Percentiles rank a stretch among this genome's conserved stretches.
These are phyloP conservation scores for Liriodendron chinense DNA, from an alignment of 164 flowering plant species.

Conservation along the genomic window DNA sequence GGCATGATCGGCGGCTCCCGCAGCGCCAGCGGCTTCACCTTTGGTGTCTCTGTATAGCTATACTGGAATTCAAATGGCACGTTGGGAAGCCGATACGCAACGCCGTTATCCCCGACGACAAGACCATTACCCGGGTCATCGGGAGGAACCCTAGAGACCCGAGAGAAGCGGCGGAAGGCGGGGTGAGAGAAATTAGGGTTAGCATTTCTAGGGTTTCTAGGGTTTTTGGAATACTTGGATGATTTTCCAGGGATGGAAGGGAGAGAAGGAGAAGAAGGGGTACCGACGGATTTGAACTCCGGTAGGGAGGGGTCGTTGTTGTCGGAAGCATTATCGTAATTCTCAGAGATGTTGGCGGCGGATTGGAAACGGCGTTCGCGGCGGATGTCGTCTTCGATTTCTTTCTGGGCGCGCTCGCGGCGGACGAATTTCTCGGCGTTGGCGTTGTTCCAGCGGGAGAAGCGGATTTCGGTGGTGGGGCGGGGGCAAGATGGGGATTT, in stretches of 20 bases:
- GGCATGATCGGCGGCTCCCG: slow-evolving; percentile 16
- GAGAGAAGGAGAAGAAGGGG: slow-evolving; percentile 69
- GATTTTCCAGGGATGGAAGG: slow-evolving; percentile 70
- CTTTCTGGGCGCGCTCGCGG: slow-evolving; percentile 46
- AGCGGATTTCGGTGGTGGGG: slow-evolving; percentile 51
- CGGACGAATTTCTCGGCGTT: slow-evolving; percentile 57
- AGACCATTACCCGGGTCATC: not conserved
- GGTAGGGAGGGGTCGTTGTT: slow-evolving; percentile 13
- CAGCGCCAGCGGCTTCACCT: slow-evolving; percentile 18
- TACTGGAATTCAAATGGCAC: slow-evolving; percentile 24
- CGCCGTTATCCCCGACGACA: slow-evolving; percentile 3
- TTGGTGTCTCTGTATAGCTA: slow-evolving; percentile 22
- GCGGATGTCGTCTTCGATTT: slow-evolving; percentile 78
- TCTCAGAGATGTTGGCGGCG: slow-evolving; percentile 42
- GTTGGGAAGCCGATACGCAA: slow-evolving; percentile 7
- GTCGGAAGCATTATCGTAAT: slow-evolving; percentile 16
- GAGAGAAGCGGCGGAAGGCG: slow-evolving; percentile 15
- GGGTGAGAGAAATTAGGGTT: slow-evolving; percentile 11
- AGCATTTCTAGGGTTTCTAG: not conserved
- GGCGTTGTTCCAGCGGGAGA: slow-evolving; percentile 94
- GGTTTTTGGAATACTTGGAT: slow-evolving; percentile 68
- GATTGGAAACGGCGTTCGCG: slow-evolving; percentile 54
- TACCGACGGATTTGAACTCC: slow-evolving; percentile 60
- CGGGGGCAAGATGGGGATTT: slow-evolving; percentile 25
- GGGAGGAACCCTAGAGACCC: not conserved